A percentile compares a stretch with the other conserved stretches of the same genome.
Conservation (phyloP, 306 rosid genomes). For the Trifolium subterraneum region DNA sequence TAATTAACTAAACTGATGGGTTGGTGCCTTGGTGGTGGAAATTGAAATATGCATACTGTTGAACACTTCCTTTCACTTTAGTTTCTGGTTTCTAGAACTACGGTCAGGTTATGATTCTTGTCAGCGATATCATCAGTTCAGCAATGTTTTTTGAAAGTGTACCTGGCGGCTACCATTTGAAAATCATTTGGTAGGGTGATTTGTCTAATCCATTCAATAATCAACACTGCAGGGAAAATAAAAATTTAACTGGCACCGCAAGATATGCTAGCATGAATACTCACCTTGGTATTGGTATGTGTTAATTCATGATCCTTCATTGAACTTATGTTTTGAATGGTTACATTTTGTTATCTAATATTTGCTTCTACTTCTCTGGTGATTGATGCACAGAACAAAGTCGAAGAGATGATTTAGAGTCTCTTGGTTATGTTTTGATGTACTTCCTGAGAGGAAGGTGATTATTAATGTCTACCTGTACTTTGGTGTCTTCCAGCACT, state of each 20-base stretch:
- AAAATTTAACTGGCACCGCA: conserved; percentile 96
- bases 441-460: conserved; percentile 96
- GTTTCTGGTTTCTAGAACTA: conserved; percentile 27
- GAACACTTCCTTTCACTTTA: conserved; percentile 5
- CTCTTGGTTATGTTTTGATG: conserved; percentile 96
- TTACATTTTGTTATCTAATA: conserved; percentile 40
- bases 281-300: conserved; percentile 91
- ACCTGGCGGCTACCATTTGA: background rate
- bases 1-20: conserved; percentile 3
- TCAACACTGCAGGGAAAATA: conserved; percentile 79
- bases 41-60: conserved; percentile 2
- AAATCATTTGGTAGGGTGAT: conserved; percentile 15
- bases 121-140: background rate
- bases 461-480: conserved; percentile 44
- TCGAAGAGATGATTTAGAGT: conserved; percentile 97
- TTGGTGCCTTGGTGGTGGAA: conserved; percentile 26
- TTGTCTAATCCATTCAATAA: conserved; percentile 32
- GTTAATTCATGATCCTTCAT: conserved; percentile 14
- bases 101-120: background rate
- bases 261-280: conserved; percentile 99
- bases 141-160: background rate
- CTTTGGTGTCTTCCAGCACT: conserved; percentile 34
- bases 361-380: conserved; percentile 48
- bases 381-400: conserved; percentile 75
- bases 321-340: conserved; percentile 26